Base-by-base conservation (phyloP, 2,329 filamentous ascomycete genomes). In the Trichoderma atroviride region DNA sequence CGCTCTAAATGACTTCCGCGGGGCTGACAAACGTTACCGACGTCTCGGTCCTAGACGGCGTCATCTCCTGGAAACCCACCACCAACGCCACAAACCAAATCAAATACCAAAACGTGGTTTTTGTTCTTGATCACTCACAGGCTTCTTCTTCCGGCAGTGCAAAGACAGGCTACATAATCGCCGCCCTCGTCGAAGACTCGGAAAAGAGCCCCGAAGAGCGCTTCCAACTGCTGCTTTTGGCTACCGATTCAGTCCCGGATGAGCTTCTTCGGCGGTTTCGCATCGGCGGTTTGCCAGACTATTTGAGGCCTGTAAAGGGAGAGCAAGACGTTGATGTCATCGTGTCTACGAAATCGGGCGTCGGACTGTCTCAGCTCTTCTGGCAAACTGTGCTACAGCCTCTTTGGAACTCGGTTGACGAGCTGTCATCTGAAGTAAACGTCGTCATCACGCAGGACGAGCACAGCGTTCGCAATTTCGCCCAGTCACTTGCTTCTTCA, bases 291-390 rank as follows among this genome's bases (percentile, higher is more conserved):
- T 69, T 83, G 7, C 86, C 86, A 0, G 59, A 73, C 2, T 78
- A 86, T 70, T 76, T 82, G 3, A 71, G 69, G 37, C 70, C 72
- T 14, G 69, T 58, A 4, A 53, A 69, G 14, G 68, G 68, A n/a
- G 76, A 74, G 19, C 65, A 61, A 40, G 62, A 78, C 14, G 77
- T 90, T n/a, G 85, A 92, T 73, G 82, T 93, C 22, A 77, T 94
- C 27, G 83, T 94, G 22, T 94, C 91, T 1, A 89, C 86, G 0
- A 82, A 82, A 24, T 92, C 92, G 0, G 92, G 92, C 16, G 86
- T 85, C 1, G 85, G 87, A 1, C 81, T 83, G 16, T 89, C 91
- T 0, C 76, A 81, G 35, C 72, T 75, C 1, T 88, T 91, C 72
- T 92, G 86, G 78, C 76, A 85, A 1, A 70, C 78, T 4, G 83